phyloP scores from a whole-genome alignment of 1,284 basidiomycete species.

The Leccinum huronense region DNA sequence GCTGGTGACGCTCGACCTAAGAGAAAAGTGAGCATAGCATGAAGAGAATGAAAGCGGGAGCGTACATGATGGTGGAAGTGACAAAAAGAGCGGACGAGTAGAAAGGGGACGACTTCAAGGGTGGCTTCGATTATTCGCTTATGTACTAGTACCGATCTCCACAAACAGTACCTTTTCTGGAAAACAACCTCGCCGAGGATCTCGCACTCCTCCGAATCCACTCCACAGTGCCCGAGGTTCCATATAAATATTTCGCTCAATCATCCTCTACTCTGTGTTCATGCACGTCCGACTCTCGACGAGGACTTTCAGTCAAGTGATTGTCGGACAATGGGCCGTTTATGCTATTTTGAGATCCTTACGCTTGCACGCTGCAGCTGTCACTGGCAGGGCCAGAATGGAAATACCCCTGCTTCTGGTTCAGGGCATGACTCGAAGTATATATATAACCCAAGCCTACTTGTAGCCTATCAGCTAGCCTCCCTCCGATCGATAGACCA shows the following conservation, averaged over 20 bases:
- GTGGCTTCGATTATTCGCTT: conserved; percentile 12
- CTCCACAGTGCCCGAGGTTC: background rate
- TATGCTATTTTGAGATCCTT: background rate
- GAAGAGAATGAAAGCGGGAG: background rate
- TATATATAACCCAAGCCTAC: background rate
- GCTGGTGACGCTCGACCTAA: conserved; percentile 23
- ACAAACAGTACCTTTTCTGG: conserved; percentile 15
- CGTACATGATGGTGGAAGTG: conserved; percentile 24
- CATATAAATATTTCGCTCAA: too few species aligned
- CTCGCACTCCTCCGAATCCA: background rate
- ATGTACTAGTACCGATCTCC: conserved; percentile 1
- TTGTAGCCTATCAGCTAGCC: too few species aligned
- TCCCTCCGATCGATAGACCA: background rate
- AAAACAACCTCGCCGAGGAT: background rate
- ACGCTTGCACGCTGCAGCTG: background rate
- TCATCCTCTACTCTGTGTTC: background rate
- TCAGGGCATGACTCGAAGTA: conserved; percentile 10
- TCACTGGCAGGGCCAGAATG: conserved; percentile 18
- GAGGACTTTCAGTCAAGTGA: too few species aligned
- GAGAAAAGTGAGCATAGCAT: conserved; percentile 9
- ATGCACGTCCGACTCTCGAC: background rate
- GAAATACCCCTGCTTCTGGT: conserved; percentile 17
- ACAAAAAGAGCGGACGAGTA: conserved; percentile 14
- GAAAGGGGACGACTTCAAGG: conserved; percentile 11
- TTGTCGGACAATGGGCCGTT: background rate